phyloP scores from a whole-genome alignment of 2,329 filamentous ascomycete genomes.

The Ophiostoma novo-ulmi region DNA sequence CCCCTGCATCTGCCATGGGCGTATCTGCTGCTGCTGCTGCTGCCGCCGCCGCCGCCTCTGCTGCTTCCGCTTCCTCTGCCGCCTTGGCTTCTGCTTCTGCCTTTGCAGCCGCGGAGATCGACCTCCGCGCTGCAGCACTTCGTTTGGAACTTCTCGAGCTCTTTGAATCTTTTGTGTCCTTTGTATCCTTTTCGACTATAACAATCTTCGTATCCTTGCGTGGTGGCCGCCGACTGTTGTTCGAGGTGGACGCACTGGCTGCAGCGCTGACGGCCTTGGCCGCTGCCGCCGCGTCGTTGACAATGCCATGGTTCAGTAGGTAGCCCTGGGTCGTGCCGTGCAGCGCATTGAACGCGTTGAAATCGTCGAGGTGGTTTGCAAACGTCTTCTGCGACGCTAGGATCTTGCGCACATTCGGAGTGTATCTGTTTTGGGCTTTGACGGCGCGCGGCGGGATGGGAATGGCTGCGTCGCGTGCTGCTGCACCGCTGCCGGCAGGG shows the following conservation, averaged over 20 bases:
- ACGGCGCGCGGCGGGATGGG: slow-evolving; percentile 55
- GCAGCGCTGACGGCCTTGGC: slow-evolving; percentile 11
- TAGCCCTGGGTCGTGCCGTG: slow-evolving; percentile 34
- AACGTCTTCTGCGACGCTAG: slow-evolving; percentile 78
- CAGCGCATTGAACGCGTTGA: slow-evolving; percentile 57
- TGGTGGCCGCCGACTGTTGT: slow-evolving; percentile 17
- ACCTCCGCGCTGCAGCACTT: slow-evolving; percentile 16
- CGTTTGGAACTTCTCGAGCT: neutral
- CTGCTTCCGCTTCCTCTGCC: neutral
- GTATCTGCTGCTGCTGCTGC: slow-evolving; percentile 31
- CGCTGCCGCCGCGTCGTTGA: slow-evolving; percentile 15
- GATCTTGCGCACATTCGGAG: slow-evolving; percentile 68
- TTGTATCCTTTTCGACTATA: neutral
- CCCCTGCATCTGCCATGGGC: slow-evolving; percentile 40
- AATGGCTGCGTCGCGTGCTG: slow-evolving; percentile 59
- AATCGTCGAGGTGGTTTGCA: slow-evolving; percentile 75
- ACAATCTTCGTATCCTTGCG: slow-evolving; percentile 20
- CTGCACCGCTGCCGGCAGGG: slow-evolving; percentile 17
- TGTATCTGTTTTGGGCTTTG: slow-evolving; percentile 52
- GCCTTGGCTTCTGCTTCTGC: neutral
- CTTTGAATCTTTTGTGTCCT: neutral
- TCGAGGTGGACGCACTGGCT: neutral
- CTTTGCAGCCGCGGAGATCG: slow-evolving; percentile 16
- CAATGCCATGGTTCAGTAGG: slow-evolving; percentile 28
- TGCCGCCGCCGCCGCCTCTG: neutral